Evolutionary conservation across 2,329 filamentous ascomycete genomes (phyloP), one percentile per base, ranked within the genome.

Genomic region (Magnaporthales sp.): DNA sequence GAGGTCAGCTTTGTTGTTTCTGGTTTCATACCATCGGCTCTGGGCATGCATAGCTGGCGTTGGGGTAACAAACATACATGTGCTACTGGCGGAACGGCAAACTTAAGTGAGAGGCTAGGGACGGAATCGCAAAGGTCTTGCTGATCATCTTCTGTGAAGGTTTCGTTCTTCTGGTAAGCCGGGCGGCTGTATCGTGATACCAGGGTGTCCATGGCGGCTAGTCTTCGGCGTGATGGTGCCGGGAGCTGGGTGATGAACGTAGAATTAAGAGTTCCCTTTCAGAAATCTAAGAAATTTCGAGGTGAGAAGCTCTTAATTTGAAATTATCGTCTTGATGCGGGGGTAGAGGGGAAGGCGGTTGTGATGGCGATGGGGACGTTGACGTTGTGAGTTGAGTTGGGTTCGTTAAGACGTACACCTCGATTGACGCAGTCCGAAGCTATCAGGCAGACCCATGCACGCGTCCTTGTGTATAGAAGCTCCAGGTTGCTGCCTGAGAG

Each of bases 1-100:
- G 4, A 27, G 22, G 54, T 58, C 13, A 58, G 54, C 54, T 27
- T 13, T 58, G 22, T 2, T 58, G 54, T 27, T 56, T 46, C 15
- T 19, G 38, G 15, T n/a, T 51, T n/a, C 1, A 51, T 10, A 51
- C 38, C 38, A 19, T n/a, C n/a, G 19, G 38, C 19, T 8, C 19
- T 46, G 5, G 38, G 15, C 15, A 51, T 65, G 61, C 27, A 51
- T 15, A 51, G 26, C 31, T 64, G n/a, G 46, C 65, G 38, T 30
- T 13, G 19, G 65, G 6, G 51, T 26, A 60, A 27, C 24, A 61
- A 67, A 80, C 88, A 75, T 82, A 96, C 93, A 80, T 96, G 91
- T 73, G 92, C 89, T 78, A 98, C 87, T 66, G 95, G 94, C 67
- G 95, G 95, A 80, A 99, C 90, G 74, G 92, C 91, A 80, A 99